phyloP scores from a whole-genome alignment of 1,284 basidiomycete genomes.

The Xerocomus cyaneibrunnescens region DNA sequence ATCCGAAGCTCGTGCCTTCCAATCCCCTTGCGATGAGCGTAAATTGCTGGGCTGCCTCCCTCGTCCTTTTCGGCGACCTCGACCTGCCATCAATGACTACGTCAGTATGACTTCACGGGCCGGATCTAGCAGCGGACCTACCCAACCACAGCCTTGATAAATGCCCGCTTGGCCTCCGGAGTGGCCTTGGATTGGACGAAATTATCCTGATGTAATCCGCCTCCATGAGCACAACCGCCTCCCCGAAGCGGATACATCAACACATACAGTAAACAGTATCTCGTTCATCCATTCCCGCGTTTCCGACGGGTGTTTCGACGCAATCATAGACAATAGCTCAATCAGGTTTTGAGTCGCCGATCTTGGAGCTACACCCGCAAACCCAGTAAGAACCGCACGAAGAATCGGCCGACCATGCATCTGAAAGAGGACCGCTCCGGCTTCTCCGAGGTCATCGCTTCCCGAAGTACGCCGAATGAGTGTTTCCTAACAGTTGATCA shows the following conservation, averaged over 20 bases:
- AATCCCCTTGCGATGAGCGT: conserved; percentile 71
- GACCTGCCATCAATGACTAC: conserved; percentile 41
- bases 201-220: conserved; percentile 44
- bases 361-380: conserved; percentile 79
- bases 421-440: conserved; percentile 51
- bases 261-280: conserved; percentile 66
- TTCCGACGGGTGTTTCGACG: conserved; percentile 53
- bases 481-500: conserved; percentile 43
- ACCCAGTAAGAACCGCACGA: conserved; percentile 69
- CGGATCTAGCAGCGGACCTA: conserved; percentile 32
- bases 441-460: conserved; percentile 51
- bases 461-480: conserved; percentile 62
- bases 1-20: conserved; percentile 76
- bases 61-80: conserved; percentile 59
- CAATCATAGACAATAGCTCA: conserved; percentile 69
- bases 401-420: conserved; percentile 70
- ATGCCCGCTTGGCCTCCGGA: conserved; percentile 70
- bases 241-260: not conserved
- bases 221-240: not conserved
- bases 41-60: conserved; percentile 77
- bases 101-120: not conserved
- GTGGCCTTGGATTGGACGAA: conserved; percentile 65
- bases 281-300: conserved; percentile 69
- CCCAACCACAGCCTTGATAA: conserved; percentile 74
- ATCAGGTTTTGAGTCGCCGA: conserved; percentile 83